These are phyloP conservation scores for Endocladia muricata DNA, from an alignment of 31 red algal species.

Conservation along the genomic window DNA sequence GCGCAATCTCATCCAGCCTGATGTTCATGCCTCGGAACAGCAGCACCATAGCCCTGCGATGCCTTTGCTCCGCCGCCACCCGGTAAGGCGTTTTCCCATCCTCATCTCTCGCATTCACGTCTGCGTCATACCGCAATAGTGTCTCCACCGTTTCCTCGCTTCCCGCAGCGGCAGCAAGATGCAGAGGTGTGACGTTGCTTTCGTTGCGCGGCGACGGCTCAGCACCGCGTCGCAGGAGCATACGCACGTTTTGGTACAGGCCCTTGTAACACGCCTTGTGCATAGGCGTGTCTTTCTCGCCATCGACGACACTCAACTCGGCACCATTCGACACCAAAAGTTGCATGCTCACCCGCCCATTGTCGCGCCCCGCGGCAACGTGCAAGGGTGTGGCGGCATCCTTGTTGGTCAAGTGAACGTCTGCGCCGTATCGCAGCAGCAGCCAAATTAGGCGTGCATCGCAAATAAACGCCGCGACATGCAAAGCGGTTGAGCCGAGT, in stretches of 20 bases:
- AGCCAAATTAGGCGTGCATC: slow-evolving; percentile 36
- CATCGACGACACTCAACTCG: slow-evolving; percentile 21
- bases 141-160: slow-evolving; percentile 56
- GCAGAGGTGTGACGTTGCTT: slow-evolving; percentile 74
- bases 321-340: slow-evolving; percentile 46
- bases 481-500: slow-evolving; percentile 34
- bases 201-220: slow-evolving; percentile 22
- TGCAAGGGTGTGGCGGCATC: slow-evolving; percentile 30
- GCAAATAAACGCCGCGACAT: slow-evolving; percentile 36
- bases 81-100: slow-evolving; percentile 32
- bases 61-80: slow-evolving; percentile 23
- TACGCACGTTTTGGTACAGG: slow-evolving; percentile 46
- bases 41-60: slow-evolving; percentile 38
- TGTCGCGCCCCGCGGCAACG: slow-evolving; percentile 45
- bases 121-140: slow-evolving; percentile 70
- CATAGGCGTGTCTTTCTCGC: slow-evolving; percentile 31
- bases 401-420: slow-evolving; percentile 23
- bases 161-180: slow-evolving; percentile 73
- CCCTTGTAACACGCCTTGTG: slow-evolving; percentile 56
- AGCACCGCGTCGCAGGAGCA: slow-evolving; percentile 39
- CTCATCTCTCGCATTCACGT: slow-evolving; percentile 59
- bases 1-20: slow-evolving; percentile 25
- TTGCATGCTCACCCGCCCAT: slow-evolving; percentile 45
- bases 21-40: slow-evolving; percentile 23
- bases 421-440: slow-evolving; percentile 33